Conservation (phyloP, 306 rosid genomes). For the Crataegus laevigata region DNA sequence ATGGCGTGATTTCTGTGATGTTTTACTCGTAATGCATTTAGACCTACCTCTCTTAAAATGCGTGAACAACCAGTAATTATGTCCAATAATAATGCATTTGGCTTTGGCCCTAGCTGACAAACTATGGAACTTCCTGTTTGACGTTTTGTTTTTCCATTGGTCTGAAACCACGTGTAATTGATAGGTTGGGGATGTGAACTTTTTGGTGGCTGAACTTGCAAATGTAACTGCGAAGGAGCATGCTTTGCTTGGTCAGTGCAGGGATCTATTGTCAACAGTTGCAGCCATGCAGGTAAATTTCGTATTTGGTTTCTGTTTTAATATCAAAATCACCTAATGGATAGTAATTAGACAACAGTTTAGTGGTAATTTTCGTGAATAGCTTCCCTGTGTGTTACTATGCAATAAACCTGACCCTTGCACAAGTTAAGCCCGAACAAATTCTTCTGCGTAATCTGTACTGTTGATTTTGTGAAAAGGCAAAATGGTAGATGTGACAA, state of each 20-base stretch:
- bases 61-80: not conserved
- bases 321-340: not conserved
- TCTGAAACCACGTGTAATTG: conserved; percentile 26
- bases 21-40: not conserved
- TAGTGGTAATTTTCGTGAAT: not conserved
- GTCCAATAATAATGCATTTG: not conserved
- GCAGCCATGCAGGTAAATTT: conserved; percentile 64
- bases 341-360: not conserved
- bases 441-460: not conserved
- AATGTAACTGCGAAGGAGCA: conserved; percentile 63
- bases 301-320: conserved; percentile 7
- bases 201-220: conserved; percentile 55
- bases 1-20: not conserved
- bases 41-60: not conserved
- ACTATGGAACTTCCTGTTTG: not conserved
- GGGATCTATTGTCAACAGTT: conserved; percentile 53
- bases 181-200: conserved; percentile 69
- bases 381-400: not conserved
- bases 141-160: not conserved
- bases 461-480: not conserved
- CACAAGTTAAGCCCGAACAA: not conserved
- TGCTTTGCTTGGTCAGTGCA: conserved; percentile 71
- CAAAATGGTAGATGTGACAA: not conserved
- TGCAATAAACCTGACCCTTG: not conserved
- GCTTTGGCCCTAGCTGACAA: not conserved